phyloP scores from a whole-genome alignment of 805 yeast species.

The Pichia ethanolica region DNA sequence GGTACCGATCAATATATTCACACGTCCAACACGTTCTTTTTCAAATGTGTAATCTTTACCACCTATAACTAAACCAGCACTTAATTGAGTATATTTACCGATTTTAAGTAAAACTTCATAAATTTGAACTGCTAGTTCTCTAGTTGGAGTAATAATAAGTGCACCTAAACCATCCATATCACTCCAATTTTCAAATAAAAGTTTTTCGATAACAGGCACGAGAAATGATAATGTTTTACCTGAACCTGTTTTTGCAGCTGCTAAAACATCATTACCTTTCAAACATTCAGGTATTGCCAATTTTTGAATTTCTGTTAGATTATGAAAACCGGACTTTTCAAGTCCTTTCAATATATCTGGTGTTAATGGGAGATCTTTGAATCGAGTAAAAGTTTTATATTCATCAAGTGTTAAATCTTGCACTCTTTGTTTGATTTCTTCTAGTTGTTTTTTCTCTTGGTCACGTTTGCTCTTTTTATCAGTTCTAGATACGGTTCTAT shows the following conservation, averaged over 20 bases:
- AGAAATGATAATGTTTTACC: slow-evolving; percentile 87
- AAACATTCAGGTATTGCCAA: slow-evolving; percentile 69
- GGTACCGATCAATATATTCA: slow-evolving; percentile 82
- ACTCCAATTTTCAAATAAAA: slow-evolving; percentile 66
- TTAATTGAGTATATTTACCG: slow-evolving; percentile 65
- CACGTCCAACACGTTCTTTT: slow-evolving; percentile 66
- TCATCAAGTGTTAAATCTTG: slow-evolving; percentile 44
- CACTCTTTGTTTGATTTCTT: slow-evolving; percentile 42
- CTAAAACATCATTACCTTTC: slow-evolving; percentile 72
- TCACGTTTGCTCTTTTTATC: slow-evolving; percentile 23
- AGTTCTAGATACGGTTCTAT: slow-evolving; percentile 22
- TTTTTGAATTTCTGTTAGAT: slow-evolving; percentile 80
- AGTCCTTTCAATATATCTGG: slow-evolving; percentile 61
- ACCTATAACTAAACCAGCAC: slow-evolving; percentile 90
- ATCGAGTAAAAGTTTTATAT: slow-evolving; percentile 37
- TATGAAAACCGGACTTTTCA: slow-evolving; percentile 66
- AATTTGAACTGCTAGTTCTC: slow-evolving; percentile 86
- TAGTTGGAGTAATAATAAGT: slow-evolving; percentile 80
- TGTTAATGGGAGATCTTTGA: slow-evolving; percentile 74
- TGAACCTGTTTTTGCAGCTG: slow-evolving; percentile 85
- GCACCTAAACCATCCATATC: slow-evolving; percentile 88
- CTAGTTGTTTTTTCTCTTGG: slow-evolving; percentile 30
- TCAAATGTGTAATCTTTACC: slow-evolving; percentile 85
- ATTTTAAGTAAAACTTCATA: slow-evolving; percentile 81
- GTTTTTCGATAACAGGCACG: slow-evolving; percentile 68